Base-by-base conservation (phyloP, 78 protist genomes). In the Dictyostelium discoideum region DNA sequence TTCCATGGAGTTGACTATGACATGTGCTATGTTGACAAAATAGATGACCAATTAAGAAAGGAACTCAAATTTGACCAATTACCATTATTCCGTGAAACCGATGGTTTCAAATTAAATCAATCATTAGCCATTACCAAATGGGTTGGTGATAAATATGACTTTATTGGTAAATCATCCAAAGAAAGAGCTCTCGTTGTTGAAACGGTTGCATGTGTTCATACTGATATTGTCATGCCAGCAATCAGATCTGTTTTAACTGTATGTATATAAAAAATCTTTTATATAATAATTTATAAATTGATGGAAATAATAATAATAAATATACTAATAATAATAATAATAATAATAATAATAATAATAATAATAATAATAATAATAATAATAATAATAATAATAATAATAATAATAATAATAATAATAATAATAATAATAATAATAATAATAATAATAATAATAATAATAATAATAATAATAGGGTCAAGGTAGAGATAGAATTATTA, bases 1-100 rank as follows among this genome's bases (percentile, higher is more conserved):
- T 81, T 50, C 60, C 32, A 26, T 6, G 44, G n/a, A 11, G 7
- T 81, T 50, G 85, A 42, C 4, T 81, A 40, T 50, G 48, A 48
- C 13, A 32, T 48, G 57, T 24, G n/a, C 16, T 18, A 14, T 14
- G 85, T 81, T 48, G 85, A 42, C 22, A 74, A 26, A 8, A 74
- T 74, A 37, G 48, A 74, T 37, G 81, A 74, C 16, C 48, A 74
- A 37, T 74, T 74, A 6, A 74, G 48, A 74, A 81, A 24, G 18
- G 40, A 42, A 9, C 37, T 48, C 16, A 42, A 37, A 81, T 81
- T 81, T 81, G 85, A 22, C 16, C 92, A 86, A 60, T 20, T 86
- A 6, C 92, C 92, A 86, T 76, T 54, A 40, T 86, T 42, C 32
- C 48, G 39, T 13, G 84, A 76, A n/a, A 72, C 7, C 1, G 80